Evolutionary conservation across 805 yeast species (phyloP).

Genomic region (Wickerhamomyces ciferrii): DNA sequence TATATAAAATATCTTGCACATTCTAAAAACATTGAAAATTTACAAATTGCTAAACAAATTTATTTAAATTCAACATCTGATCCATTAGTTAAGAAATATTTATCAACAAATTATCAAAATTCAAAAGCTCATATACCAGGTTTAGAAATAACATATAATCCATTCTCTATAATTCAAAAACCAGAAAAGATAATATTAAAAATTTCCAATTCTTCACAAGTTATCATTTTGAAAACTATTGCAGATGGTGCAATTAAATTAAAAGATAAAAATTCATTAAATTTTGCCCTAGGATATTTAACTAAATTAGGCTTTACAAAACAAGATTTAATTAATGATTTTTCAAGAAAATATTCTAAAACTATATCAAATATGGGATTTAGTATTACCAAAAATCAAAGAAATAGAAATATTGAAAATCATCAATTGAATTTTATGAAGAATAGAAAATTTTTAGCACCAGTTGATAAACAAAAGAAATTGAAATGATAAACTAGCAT

Average conservation of each 20-base stretch:
- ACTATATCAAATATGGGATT: background rate
- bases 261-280: background rate
- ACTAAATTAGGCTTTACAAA: background rate
- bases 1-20: background rate
- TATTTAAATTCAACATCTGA: background rate
- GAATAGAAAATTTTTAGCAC: background rate
- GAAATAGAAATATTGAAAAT: background rate
- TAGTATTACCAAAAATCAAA: background rate
- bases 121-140: background rate
- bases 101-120: background rate
- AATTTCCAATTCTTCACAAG: background rate
- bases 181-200: background rate
- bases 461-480: background rate
- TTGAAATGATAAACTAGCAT: no score
- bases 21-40: background rate
- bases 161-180: background rate
- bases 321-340: background rate
- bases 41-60: background rate
- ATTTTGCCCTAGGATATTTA: background rate
- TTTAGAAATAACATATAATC: background rate
- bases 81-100: background rate
- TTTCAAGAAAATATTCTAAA: background rate
- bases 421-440: background rate
- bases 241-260: background rate
- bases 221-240: background rate